phyloP scores from a whole-genome alignment of 202 grass and related monocot genomes.

The Cymbopogon flexuosus region DNA sequence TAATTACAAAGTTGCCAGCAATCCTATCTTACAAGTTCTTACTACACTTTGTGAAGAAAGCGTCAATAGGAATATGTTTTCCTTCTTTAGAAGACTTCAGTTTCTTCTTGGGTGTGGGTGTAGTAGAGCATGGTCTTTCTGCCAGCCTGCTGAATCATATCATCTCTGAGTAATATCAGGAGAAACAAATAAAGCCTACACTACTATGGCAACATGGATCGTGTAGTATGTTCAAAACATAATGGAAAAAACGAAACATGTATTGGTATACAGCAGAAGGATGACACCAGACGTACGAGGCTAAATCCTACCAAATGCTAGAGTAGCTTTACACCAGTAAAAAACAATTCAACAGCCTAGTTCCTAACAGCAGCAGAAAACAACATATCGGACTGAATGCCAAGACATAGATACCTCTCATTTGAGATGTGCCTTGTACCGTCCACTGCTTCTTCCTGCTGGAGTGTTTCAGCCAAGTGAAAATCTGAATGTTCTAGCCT shows the following conservation, averaged over 20 bases:
- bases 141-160: conserved; percentile 37
- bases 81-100: conserved; percentile 55
- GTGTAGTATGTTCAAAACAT: neutral
- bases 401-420: conserved; percentile 31
- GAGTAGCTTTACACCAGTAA: neutral
- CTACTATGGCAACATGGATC: neutral
- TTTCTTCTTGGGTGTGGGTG: conserved; percentile 55
- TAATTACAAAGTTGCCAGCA: neutral
- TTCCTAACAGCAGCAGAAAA: neutral
- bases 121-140: conserved; percentile 20
- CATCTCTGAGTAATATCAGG: neutral
- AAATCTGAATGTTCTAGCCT: conserved; percentile 83
- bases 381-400: neutral
- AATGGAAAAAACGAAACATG: neutral
- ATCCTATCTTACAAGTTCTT: conserved; percentile 32
- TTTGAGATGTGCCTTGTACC: conserved; percentile 13
- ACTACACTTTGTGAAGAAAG: conserved; percentile 60
- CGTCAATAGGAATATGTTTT: conserved; percentile 79
- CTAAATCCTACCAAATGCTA: neutral
- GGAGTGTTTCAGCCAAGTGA: conserved; percentile 74
- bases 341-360: neutral
- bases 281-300: neutral
- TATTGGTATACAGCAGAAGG: neutral
- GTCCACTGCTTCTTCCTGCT: conserved; percentile 58
- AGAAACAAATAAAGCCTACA: neutral